Percentiles rank a stretch among this genome's conserved stretches.
Evolutionary conservation across 2,329 filamentous ascomycete genomes (phyloP).

Genomic region (Grosmannia serpens): DNA sequence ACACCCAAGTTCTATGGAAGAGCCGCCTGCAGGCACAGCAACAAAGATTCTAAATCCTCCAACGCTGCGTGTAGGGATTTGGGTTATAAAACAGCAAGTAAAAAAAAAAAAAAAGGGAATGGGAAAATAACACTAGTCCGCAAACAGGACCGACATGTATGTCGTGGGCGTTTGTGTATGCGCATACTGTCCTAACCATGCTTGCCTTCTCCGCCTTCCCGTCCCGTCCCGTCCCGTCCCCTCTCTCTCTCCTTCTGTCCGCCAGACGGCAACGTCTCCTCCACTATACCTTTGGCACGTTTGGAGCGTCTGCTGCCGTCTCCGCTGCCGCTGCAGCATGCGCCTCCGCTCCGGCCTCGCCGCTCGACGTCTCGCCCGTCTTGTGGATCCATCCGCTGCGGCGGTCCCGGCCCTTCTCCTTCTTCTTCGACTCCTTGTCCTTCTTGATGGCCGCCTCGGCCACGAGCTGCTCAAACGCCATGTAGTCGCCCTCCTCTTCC

Average conservation of each 20-base stretch:
- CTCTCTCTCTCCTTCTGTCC: not conserved
- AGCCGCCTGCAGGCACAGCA: not conserved
- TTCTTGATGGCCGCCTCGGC: conserved; percentile 95
- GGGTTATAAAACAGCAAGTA: not conserved
- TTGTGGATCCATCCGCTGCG: not conserved
- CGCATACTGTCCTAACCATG: not conserved
- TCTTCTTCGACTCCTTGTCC: conserved; percentile 55
- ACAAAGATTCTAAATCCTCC: not conserved
- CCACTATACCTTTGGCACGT: not conserved
- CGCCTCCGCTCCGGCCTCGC: not conserved
- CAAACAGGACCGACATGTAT: not conserved
- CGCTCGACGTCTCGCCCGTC: not conserved
- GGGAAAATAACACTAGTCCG: not conserved
- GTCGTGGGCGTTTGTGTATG: not conserved
- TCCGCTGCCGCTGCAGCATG: conserved; percentile 5
- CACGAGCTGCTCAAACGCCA: conserved; percentile 96
- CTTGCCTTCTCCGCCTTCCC: not conserved
- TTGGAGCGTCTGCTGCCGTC: conserved; percentile 1
- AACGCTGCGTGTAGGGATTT: not conserved
- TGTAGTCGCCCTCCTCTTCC: conserved; percentile 96
- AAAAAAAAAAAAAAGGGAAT: not conserved
- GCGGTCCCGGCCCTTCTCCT: conserved; percentile 1
- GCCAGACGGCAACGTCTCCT: not conserved
- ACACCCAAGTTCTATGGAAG: not conserved
- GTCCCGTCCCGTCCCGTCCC: not conserved